These are phyloP conservation scores for Fibroporia radiculosa DNA, from an alignment of 768 basidiomycete species.

Conservation along the genomic window DNA sequence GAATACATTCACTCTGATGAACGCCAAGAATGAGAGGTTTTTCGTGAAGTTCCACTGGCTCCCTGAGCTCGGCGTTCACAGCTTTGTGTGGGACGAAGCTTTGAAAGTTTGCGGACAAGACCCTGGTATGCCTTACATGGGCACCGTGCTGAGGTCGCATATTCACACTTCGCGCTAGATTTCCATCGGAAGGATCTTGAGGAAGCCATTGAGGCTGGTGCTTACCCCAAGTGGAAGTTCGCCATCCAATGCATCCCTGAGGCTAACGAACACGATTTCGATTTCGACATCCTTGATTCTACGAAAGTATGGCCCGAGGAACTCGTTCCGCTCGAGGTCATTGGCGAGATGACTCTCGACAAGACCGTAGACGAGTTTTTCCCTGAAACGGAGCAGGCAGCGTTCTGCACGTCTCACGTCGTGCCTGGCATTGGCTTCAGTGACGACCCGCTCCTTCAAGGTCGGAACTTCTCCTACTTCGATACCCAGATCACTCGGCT, in stretches of 20 bases:
- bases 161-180: constrained; percentile 38
- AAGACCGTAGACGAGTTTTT: constrained; percentile 70
- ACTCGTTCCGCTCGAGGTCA: constrained; percentile 63
- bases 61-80: constrained; percentile 77
- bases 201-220: constrained; percentile 71
- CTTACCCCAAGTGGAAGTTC: constrained; percentile 72
- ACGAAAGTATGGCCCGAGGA: constrained; percentile 87
- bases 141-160: no score
- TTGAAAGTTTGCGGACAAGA: constrained; percentile 79
- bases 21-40: constrained; percentile 52
- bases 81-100: constrained; percentile 84
- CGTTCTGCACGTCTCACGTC: constrained; percentile 65
- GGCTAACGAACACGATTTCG: constrained; percentile 69
- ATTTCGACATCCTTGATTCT: constrained; percentile 82
- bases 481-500: constrained; percentile 80
- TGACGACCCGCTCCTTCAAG: constrained; percentile 76
- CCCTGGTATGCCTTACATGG: constrained; percentile 47
- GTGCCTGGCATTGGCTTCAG: constrained; percentile 67
- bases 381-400: constrained; percentile 82
- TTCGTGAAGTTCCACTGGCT: constrained; percentile 90
- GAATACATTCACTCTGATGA: constrained; percentile 76
- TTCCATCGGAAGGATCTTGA: constrained; percentile 83
- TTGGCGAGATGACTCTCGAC: constrained; percentile 69
- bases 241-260: constrained; percentile 69
- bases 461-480: constrained; percentile 81